phyloP scores from a whole-genome alignment of 2,329 filamentous ascomycete genomes.

The Cytospora schulzeri region DNA sequence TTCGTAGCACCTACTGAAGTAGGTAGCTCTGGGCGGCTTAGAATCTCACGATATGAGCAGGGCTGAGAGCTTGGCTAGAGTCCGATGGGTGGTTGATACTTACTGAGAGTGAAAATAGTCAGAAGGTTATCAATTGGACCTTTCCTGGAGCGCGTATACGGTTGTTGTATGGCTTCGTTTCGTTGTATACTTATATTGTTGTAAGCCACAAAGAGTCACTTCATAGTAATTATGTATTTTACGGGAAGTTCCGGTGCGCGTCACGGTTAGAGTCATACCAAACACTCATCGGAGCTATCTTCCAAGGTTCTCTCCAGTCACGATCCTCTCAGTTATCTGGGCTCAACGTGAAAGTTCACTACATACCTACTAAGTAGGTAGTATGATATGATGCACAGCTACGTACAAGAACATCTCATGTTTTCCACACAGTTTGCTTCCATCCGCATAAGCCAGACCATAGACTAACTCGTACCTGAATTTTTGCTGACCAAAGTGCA shows the following conservation, averaged over 20 bases:
- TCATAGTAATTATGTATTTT: neutral
- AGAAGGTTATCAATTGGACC: neutral
- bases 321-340: neutral
- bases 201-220: neutral
- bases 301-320: slow-evolving; percentile 8
- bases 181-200: neutral
- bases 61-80: neutral
- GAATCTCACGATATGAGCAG: neutral
- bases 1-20: neutral
- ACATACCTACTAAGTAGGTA: too few species aligned
- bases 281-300: neutral
- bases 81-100: neutral
- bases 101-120: neutral
- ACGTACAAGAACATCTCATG: neutral
- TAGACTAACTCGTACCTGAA: neutral
- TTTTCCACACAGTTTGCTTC: neutral
- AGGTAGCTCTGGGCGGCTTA: neutral
- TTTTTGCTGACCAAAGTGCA: slow-evolving; percentile 16
- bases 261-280: neutral
- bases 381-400: neutral
- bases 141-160: neutral
- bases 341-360: neutral
- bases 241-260: neutral
- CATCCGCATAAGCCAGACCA: neutral
- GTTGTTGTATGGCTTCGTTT: neutral